phyloP scores from a whole-genome alignment of 176 grass and related monocot genomes.

The Hordeum vulgare region MorexV3_pseudomolecules_assembly NC_058520.1:117390118-117390617 shows the following conservation, averaged over 20 bases:
- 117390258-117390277: too few relatives aligned
- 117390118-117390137: too few relatives aligned
- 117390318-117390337: neutral
- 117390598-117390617: conserved; percentile 27
- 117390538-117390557: neutral
- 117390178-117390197: too few relatives aligned
- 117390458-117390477: neutral
- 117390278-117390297: neutral
- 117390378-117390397: neutral
- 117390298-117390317: neutral
- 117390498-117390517: neutral
- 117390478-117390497: neutral
- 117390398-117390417: too few relatives aligned
- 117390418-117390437: neutral
- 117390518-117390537: neutral
- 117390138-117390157: too few relatives aligned
- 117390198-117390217: too few relatives aligned
- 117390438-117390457: neutral
- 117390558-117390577: conserved; percentile 17
- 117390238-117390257: too few relatives aligned
- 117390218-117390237: too few relatives aligned
- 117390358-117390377: neutral
- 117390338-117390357: neutral
- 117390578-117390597: conserved; percentile 23
- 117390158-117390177: too few relatives aligned